phyloP scores from a whole-genome alignment of 192 early-diverging fungal genomes.

The Rhizoclosmatium sp. region DNA sequence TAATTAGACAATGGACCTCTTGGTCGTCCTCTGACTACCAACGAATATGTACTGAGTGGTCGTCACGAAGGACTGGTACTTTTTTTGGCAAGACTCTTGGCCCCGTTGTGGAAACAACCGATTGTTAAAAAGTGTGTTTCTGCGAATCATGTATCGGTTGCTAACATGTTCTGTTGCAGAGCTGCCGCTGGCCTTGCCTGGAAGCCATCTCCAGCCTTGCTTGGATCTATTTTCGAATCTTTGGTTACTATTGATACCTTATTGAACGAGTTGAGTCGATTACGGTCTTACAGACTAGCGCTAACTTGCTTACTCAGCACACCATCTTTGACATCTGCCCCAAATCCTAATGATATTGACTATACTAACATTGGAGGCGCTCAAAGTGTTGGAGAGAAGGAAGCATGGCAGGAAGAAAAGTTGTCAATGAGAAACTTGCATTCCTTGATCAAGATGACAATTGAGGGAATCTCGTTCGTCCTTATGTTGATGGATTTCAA shows the following conservation, averaged over 20 bases:
- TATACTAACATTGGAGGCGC: conserved; percentile 17
- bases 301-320: conserved; percentile 3
- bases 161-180: neutral
- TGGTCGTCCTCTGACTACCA: conserved; percentile 30
- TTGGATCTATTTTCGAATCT: conserved; percentile 27
- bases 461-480: conserved; percentile 36
- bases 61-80: conserved; percentile 77
- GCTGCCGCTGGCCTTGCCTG: conserved; percentile 4
- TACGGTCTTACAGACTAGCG: neutral
- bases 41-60: conserved; percentile 32
- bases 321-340: conserved; percentile 2
- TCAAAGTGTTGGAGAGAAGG: conserved; percentile 23
- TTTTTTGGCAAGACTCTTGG: conserved; percentile 76
- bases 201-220: neutral
- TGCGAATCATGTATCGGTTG: neutral
- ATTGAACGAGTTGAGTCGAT: conserved; percentile 9
- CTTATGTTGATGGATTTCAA: conserved; percentile 29
- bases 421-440: conserved; percentile 28
- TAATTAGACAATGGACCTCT: conserved; percentile 34
- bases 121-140: conserved; percentile 23
- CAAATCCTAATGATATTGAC: conserved; percentile 29
- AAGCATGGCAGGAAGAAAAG: conserved; percentile 38
- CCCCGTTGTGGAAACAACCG: conserved; percentile 75
- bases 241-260: conserved; percentile 2
- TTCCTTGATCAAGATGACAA: conserved; percentile 26